Base-by-base conservation (phyloP, 108 stramenopile species). In the Discostella pseudostelligera region DNA sequence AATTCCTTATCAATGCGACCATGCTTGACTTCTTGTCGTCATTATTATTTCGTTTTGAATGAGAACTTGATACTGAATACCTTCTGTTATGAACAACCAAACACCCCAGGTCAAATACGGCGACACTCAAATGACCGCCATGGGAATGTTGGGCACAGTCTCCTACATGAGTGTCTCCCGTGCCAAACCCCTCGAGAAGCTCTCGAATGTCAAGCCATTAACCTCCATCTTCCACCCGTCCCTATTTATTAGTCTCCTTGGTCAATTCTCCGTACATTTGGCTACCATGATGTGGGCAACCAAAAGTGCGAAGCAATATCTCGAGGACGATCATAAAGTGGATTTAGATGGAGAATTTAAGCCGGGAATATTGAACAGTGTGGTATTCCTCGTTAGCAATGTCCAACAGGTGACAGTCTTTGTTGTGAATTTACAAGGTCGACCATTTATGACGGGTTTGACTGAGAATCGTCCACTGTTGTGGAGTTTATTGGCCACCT, bases 361-460 rank as follows among this genome's bases (percentile, higher is more conserved):
- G 70, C 92, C 95, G 10, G 92, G 90, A 32, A 90, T 98, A 32
- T 67, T 97, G 69, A 90, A 90, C 54, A 56, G 57, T 43, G 96
- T 97, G n/a, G 96, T 97, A 4, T 98, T 97, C 53, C 77, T 98
- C 17, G 95, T 97, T 25, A 86, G 83, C 60, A 96, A 95, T 62
- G 95, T 96, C 7, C 98, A 98, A 76, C 92, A 95, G 70, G 96
- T 98, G 32, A 92, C 93, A 11, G 98, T 99, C 21, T 97, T 97
- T 79, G 91, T 99, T 49, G 98, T 98, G 36, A 97, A 97, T 67
- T 84, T 97, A 24, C 97, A 99, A 86, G 98, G 98, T 14, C 78
- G 93, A 11, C 98, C 98, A 10, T 99, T 96, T 80, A 99, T 99
- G 98, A 94, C 87, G 1, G 98, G 98, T n/a, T 67, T 99, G 59